A percentile compares a stretch with the other conserved stretches of the same genome.
Conservation (phyloP, 306 rosid species). For the Trifolium repens region DNA sequence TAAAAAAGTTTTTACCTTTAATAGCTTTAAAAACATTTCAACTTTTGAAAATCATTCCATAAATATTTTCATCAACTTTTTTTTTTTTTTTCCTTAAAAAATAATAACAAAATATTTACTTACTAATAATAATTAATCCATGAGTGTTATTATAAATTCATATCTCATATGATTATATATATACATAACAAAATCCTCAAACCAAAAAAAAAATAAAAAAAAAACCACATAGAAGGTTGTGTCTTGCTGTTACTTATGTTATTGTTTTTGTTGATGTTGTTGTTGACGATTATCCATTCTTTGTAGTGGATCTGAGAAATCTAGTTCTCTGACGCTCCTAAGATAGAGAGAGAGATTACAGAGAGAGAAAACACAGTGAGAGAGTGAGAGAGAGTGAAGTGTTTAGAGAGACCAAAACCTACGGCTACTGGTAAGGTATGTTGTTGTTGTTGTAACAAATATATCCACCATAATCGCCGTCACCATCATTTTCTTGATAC, state of each 20-base stretch:
- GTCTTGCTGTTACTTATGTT: conserved; percentile 27
- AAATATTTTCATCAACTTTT: conserved; percentile 11
- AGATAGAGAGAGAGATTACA: conserved; percentile 65
- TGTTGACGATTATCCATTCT: conserved; percentile 41
- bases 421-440: conserved; percentile 43
- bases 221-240: background rate
- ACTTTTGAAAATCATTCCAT: conserved; percentile 9
- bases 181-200: background rate
- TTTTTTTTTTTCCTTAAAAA: too few relatives aligned
- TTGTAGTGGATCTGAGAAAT: conserved; percentile 51
- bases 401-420: conserved; percentile 50
- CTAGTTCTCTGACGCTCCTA: conserved; percentile 45
- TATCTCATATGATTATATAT: background rate
- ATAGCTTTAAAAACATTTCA: background rate
- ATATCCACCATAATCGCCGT: conserved; percentile 5
- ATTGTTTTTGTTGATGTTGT: conserved; percentile 40
- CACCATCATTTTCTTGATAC: background rate
- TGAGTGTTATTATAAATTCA: too few relatives aligned
- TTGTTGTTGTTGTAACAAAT: conserved; percentile 19
- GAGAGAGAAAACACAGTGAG: conserved; percentile 42
- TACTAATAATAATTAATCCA: too few relatives aligned
- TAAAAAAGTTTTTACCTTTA: background rate
- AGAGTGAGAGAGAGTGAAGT: background rate
- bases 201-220: background rate
- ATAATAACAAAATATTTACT: too few relatives aligned